Evolutionary conservation across 2,329 filamentous ascomycete genomes (phyloP).

Genomic region (Lasiodiplodia sp.): DNA sequence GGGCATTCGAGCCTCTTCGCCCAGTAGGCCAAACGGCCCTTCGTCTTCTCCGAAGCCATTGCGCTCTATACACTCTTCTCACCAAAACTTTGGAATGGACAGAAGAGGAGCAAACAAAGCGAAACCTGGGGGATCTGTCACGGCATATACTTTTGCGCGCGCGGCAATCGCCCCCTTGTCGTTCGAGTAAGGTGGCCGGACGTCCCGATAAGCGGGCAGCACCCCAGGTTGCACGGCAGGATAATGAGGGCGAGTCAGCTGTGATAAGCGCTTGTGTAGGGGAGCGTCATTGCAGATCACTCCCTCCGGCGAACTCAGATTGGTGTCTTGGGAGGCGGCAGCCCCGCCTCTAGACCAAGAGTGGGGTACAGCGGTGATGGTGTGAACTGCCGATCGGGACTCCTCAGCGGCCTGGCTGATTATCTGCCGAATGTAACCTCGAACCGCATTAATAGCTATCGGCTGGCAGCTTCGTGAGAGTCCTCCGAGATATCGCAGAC

Average conservation of each 20-base stretch:
- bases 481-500: neutral
- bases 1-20: conserved; percentile 29
- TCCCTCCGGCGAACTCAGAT: conserved; percentile 1
- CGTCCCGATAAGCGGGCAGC: conserved; percentile 22
- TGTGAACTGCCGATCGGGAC: neutral
- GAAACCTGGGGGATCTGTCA: neutral
- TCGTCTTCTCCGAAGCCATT: conserved; percentile 12
- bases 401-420: conserved; percentile 6
- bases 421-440: conserved; percentile 22
- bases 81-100: neutral
- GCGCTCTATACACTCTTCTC: neutral
- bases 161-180: neutral
- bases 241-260: conserved; percentile 13
- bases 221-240: conserved; percentile 12
- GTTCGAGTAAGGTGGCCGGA: conserved; percentile 11
- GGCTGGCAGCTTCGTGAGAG: neutral
- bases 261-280: conserved; percentile 22
- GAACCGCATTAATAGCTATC: conserved; percentile 15
- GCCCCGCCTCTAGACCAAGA: conserved; percentile 25
- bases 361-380: conserved; percentile 15
- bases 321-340: conserved; percentile 7
- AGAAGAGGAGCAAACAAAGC: neutral
- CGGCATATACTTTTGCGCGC: conserved; percentile 8
- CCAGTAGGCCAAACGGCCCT: conserved; percentile 25
- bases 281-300: conserved; percentile 14